These are phyloP conservation scores for Rhododendron kiyosumense DNA, from an alignment of 148 eudicot genomes.

Conservation along the genomic window DNA sequence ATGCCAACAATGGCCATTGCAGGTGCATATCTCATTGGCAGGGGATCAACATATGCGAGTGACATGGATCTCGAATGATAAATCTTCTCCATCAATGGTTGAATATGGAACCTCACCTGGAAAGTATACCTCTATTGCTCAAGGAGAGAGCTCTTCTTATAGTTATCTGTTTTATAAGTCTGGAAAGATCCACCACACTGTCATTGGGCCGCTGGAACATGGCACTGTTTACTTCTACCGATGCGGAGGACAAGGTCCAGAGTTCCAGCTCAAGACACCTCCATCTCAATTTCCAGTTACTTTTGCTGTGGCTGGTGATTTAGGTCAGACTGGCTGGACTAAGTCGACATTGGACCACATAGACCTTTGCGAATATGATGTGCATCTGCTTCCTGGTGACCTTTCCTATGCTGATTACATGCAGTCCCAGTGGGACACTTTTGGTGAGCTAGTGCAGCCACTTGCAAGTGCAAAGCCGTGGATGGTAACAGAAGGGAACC, in stretches of 20 bases:
- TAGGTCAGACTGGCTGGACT: slow-evolving; percentile 97
- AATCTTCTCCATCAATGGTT: slow-evolving; percentile 66
- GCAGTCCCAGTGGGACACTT: slow-evolving; percentile 84
- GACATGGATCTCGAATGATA: slow-evolving; percentile 70
- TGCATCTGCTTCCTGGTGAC: slow-evolving; percentile 88
- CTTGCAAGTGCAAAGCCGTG: slow-evolving; percentile 92
- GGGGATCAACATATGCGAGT: slow-evolving; percentile 80
- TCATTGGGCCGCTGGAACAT: slow-evolving; percentile 78
- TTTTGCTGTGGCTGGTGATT: slow-evolving; percentile 89
- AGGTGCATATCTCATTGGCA: slow-evolving; percentile 95
- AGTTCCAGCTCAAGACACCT: slow-evolving; percentile 76
- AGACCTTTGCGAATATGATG: slow-evolving; percentile 68
- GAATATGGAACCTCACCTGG: slow-evolving; percentile 82
- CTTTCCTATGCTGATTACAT: slow-evolving; percentile 86
- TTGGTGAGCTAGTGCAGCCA: slow-evolving; percentile 86
- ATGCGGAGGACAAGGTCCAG: slow-evolving; percentile 82
- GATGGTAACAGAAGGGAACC: slow-evolving; percentile 99
- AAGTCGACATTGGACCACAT: slow-evolving; percentile 84
- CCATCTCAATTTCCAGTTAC: slow-evolving; percentile 81
- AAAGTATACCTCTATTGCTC: slow-evolving; percentile 44
- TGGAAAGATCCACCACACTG: slow-evolving; percentile 84
- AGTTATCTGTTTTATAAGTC: slow-evolving; percentile 62
- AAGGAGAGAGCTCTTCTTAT: slow-evolving; percentile 79
- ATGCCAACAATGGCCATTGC: slow-evolving; percentile 21
- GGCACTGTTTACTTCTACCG: slow-evolving; percentile 66